Percentiles rank a stretch among this genome's conserved stretches.
Evolutionary conservation across 331 rosid genomes (phyloP).

Genomic region (Cydonia oblonga): DNA sequence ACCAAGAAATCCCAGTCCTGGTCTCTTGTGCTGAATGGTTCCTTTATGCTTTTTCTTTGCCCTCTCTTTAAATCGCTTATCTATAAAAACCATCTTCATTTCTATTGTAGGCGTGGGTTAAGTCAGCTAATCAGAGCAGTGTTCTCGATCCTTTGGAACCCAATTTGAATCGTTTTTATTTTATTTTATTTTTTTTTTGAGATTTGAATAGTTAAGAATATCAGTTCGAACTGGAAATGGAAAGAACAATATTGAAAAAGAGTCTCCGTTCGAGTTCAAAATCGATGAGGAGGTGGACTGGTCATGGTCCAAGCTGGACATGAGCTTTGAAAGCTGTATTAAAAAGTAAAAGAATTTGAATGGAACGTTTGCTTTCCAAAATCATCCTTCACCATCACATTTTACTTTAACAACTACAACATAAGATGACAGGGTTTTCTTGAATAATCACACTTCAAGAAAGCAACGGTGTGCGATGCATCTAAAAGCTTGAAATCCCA

Average conservation of each 20-base stretch:
- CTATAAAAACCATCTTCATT: slow-evolving; percentile 32
- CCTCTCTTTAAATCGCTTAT: slow-evolving; percentile 24
- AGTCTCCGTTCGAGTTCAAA: background rate
- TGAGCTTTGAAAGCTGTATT: slow-evolving; percentile 9
- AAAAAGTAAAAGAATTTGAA: slow-evolving; percentile 37
- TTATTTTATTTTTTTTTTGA: background rate
- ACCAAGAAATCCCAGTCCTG: slow-evolving; percentile 30
- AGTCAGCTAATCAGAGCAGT: too few species aligned
- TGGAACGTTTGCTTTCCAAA: slow-evolving; percentile 26
- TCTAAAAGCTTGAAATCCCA: background rate
- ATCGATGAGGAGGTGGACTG: slow-evolving; percentile 6
- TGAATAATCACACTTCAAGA: background rate
- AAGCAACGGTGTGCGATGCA: background rate
- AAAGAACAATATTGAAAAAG: background rate
- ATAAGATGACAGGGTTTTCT: background rate
- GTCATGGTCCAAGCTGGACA: slow-evolving; percentile 25
- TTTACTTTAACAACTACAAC: slow-evolving; percentile 19
- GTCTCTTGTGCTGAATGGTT: slow-evolving; percentile 60
- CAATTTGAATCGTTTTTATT: too few species aligned
- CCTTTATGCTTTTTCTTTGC: slow-evolving; percentile 48
- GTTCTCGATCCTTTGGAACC: background rate
- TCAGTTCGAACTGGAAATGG: background rate
- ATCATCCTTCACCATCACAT: slow-evolving; percentile 25
- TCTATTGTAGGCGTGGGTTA: background rate
- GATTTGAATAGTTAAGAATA: background rate